Evolutionary conservation across 2,329 filamentous ascomycete genomes (phyloP).

Genomic region (Chaetomium globosum): DNA sequence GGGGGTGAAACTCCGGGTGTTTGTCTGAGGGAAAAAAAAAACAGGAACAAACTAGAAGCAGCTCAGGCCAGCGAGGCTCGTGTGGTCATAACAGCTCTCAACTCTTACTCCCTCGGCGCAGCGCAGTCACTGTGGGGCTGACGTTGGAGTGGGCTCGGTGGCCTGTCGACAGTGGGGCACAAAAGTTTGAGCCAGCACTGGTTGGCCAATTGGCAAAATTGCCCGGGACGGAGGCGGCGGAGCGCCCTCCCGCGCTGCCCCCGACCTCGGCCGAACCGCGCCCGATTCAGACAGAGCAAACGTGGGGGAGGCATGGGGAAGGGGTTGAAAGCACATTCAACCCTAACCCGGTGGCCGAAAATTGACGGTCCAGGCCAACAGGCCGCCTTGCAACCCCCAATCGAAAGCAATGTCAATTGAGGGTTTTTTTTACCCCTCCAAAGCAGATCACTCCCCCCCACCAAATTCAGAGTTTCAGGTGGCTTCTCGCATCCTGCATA

Average conservation of each 20-base stretch:
- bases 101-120: neutral
- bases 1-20: conserved; percentile 1
- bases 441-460: neutral
- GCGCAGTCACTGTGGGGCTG: conserved; percentile 18
- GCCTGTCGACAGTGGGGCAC: conserved; percentile 19
- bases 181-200: conserved; percentile 24
- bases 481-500: neutral
- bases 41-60: conserved; percentile 3
- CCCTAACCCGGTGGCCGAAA: conserved; percentile 6
- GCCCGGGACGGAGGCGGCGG: conserved; percentile 12
- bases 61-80: conserved; percentile 2
- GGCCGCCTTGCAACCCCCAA: neutral
- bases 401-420: neutral
- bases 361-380: neutral
- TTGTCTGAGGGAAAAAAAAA: conserved; percentile 1
- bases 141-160: neutral
- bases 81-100: conserved; percentile 14
- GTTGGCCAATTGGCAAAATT: conserved; percentile 29
- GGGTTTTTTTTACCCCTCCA: neutral
- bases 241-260: conserved; percentile 19
- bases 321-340: neutral
- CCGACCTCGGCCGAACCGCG: conserved; percentile 28
- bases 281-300: neutral
- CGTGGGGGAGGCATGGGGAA: conserved; percentile 3
- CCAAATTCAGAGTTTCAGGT: neutral